Evolutionary conservation across 805 yeast genomes (phyloP), one percentile per base, ranked within the genome.

Genomic region (Saccharomyces jurei): DNA sequence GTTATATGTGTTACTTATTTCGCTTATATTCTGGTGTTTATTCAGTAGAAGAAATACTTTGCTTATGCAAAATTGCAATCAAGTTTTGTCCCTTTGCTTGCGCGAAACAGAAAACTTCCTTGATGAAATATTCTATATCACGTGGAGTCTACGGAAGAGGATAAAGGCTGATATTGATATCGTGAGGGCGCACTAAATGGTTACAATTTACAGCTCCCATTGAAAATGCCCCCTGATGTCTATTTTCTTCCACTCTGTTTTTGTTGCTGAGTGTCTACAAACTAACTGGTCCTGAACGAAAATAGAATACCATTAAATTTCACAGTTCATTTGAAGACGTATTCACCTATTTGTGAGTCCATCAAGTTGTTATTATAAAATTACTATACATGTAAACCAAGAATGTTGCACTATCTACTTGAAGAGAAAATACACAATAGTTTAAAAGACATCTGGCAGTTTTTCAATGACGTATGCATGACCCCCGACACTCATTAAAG

Each of bases 401-500:
- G n/a, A 32, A 27, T 6, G 25, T 32, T 48, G 29, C 41, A 32
- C 31, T 32, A 13, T 21, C 8, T 6, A 13, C 46, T 46, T 4
- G 6, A 30, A 17, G 6, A 6, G 44, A 13, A 17, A 36, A 21
- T 21, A 36, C 44, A 17, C 17, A 29, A 11, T 17, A 36, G 29
- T 48, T 60, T 67, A 87, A 66, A 87, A 87, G n/a, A 87, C 96
- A 70, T 91, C 97, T 1, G 99, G 99, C 55, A 94, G 79, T 69
- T 97, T 82, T 71, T 94, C 99, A 60, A 94, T 85, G 41, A 88
- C 96, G 68, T 92, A 94, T 1, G 90, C 76, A 69, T 89, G 96
- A 2, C 87, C 87, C 36, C 98, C 99, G 6, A 94, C 99, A 72
- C 96, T 89, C 95, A 94, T 83, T 36, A 94, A 76, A 11, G 99